These are phyloP conservation scores for Alternaria panax DNA, from an alignment of 2,329 filamentous ascomycete species.

Conservation along the genomic window DNA sequence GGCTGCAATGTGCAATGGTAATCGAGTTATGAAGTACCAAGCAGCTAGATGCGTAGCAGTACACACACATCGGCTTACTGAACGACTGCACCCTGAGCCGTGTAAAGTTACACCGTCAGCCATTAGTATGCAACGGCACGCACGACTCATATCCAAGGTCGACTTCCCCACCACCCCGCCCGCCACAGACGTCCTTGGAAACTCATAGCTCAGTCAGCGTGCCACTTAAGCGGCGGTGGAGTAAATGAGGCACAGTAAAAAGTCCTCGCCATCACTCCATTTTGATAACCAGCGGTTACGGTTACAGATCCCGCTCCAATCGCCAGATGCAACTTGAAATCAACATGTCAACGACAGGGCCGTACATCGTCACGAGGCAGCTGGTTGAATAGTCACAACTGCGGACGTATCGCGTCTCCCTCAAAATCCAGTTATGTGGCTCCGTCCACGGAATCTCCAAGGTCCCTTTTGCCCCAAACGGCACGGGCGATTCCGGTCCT, in stretches of 20 bases:
- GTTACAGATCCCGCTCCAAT: background rate
- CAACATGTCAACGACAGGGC: constrained; percentile 3
- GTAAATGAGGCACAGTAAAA: background rate
- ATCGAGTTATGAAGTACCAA: background rate
- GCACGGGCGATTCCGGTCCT: constrained; percentile 4
- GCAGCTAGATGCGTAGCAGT: background rate
- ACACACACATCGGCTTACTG: background rate
- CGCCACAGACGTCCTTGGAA: background rate
- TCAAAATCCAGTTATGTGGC: background rate
- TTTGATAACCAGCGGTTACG: constrained; percentile 8
- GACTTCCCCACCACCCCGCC: background rate
- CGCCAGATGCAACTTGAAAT: constrained; percentile 1
- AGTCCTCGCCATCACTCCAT: background rate
- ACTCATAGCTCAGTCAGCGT: background rate
- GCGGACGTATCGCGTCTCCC: background rate
- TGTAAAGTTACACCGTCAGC: background rate
- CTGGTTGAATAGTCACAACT: background rate
- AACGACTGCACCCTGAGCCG: background rate
- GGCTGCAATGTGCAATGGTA: background rate
- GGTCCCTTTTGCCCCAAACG: background rate
- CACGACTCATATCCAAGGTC: background rate
- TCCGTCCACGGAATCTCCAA: background rate
- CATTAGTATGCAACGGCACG: background rate
- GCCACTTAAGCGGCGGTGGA: background rate
- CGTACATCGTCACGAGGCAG: background rate